phyloP scores from a whole-genome alignment of 2,329 filamentous ascomycete genomes.

The Alternaria tenuissima region DNA sequence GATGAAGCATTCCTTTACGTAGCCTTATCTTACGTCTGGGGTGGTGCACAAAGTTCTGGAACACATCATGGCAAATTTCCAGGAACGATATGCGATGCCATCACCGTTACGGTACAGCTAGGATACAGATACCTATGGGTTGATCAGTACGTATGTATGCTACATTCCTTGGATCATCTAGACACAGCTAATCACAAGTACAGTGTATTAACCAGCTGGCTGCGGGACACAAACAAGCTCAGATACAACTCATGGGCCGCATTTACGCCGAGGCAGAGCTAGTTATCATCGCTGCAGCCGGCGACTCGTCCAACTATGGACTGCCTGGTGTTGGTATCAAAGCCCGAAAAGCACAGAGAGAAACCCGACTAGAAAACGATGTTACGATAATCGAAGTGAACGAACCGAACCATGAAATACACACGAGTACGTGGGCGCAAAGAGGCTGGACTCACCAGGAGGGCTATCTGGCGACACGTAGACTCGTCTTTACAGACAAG shows the following conservation, averaged over 20 bases:
- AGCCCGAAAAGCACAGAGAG: background rate
- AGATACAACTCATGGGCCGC: background rate
- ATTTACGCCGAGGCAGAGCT: background rate
- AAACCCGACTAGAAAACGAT: fast-evolving
- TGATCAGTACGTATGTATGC: background rate
- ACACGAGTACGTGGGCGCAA: background rate
- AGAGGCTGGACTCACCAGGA: background rate
- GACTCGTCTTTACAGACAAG: background rate
- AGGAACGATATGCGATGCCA: background rate
- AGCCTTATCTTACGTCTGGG: background rate
- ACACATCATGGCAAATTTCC: fast-evolving
- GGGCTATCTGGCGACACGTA: background rate
- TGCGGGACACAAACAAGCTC: background rate
- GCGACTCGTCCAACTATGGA: fast-evolving
- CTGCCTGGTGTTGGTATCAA: background rate
- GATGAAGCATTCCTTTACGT: background rate
- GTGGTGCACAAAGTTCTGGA: fast-evolving
- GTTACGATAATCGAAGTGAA: background rate
- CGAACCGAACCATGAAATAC: background rate
- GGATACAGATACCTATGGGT: background rate
- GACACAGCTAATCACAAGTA: background rate
- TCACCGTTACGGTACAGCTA: background rate
- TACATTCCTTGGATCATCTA: fast-evolving
- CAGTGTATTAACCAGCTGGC: background rate
- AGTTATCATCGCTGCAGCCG: background rate